Percentiles rank a stretch among this genome's conserved stretches.
phyloP scores from a whole-genome alignment of 306 rosid genomes.

The Mimosa bimucronata region DNA sequence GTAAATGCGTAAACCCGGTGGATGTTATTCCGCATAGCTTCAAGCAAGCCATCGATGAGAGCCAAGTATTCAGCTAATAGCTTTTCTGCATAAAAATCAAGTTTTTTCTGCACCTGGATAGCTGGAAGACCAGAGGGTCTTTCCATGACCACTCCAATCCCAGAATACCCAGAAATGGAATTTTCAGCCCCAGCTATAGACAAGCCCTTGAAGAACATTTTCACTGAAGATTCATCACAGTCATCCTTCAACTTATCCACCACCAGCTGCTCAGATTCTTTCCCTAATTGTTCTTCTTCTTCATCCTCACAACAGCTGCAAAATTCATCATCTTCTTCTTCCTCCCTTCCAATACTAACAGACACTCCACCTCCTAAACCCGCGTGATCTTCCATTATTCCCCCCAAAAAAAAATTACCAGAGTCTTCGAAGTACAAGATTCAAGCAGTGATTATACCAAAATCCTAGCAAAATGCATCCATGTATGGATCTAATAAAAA shows the following conservation, averaged over 20 bases:
- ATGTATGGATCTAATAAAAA: constrained; percentile 40
- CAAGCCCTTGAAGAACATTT: constrained; percentile 83
- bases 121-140: constrained; percentile 52
- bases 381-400: constrained; percentile 63
- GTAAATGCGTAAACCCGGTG: constrained; percentile 75
- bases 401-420: constrained; percentile 12
- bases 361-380: constrained; percentile 45
- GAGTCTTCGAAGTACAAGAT: constrained; percentile 25
- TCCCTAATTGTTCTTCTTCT: constrained; percentile 58
- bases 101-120: constrained; percentile 85
- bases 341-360: constrained; percentile 61
- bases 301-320: constrained; percentile 87
- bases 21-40: constrained; percentile 63
- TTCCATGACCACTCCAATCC: constrained; percentile 94
- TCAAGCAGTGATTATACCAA: constrained; percentile 32
- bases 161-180: constrained; percentile 71
- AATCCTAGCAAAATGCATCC: constrained; percentile 37
- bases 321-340: constrained; percentile 95
- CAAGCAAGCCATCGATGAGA: constrained; percentile 79
- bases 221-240: constrained; percentile 76
- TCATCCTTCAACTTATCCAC: constrained; percentile 60
- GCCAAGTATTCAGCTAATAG: constrained; percentile 82
- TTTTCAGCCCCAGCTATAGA: constrained; percentile 72
- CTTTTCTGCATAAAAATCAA: constrained; percentile 81
- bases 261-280: constrained; percentile 59